Conservation (phyloP, 805 yeast species). For the Ascoidea rubescens region DNA sequence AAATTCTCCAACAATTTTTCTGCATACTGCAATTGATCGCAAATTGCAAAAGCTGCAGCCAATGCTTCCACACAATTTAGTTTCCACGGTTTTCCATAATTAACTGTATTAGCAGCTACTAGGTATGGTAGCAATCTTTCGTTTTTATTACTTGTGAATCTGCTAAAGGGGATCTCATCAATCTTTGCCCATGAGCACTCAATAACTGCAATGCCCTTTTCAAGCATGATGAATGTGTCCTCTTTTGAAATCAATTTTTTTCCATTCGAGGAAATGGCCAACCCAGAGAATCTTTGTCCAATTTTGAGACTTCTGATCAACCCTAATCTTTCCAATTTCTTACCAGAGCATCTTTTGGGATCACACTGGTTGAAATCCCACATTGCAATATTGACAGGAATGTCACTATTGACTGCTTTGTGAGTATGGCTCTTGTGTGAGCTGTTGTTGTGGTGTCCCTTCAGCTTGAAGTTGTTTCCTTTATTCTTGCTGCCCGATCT, state of each 20-base stretch:
- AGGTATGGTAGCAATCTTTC: slow-evolving; percentile 83
- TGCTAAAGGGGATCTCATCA: slow-evolving; percentile 62
- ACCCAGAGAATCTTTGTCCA: slow-evolving; percentile 89
- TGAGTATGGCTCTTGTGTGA: slow-evolving; percentile 18
- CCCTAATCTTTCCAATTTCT: slow-evolving; percentile 82
- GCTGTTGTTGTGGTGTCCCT: slow-evolving; percentile 37
- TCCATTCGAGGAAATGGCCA: slow-evolving; percentile 90
- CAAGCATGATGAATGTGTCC: slow-evolving; percentile 65
- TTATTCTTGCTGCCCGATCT: slow-evolving; percentile 14
- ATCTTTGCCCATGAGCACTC: slow-evolving; percentile 98
- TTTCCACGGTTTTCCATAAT: slow-evolving; percentile 93
- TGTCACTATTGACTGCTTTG: slow-evolving; percentile 25
- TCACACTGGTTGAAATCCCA: slow-evolving; percentile 99
- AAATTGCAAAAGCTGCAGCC: slow-evolving; percentile 93
- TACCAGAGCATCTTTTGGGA: slow-evolving; percentile 94
- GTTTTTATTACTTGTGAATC: slow-evolving; percentile 72
- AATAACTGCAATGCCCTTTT: slow-evolving; percentile 88
- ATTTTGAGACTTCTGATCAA: slow-evolving; percentile 62
- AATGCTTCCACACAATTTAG: slow-evolving; percentile 94
- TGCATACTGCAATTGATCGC: slow-evolving; percentile 88
- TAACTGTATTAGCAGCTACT: slow-evolving; percentile 94
- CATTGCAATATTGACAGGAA: slow-evolving; percentile 88
- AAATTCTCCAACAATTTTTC: slow-evolving; percentile 59
- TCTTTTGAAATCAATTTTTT: slow-evolving; percentile 80
- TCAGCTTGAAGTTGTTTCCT: slow-evolving; percentile 42